Percentiles rank a stretch among this genome's conserved stretches.
Conservation (phyloP, 768 basidiomycete genomes). For the Neoboletus magnificus region DNA sequence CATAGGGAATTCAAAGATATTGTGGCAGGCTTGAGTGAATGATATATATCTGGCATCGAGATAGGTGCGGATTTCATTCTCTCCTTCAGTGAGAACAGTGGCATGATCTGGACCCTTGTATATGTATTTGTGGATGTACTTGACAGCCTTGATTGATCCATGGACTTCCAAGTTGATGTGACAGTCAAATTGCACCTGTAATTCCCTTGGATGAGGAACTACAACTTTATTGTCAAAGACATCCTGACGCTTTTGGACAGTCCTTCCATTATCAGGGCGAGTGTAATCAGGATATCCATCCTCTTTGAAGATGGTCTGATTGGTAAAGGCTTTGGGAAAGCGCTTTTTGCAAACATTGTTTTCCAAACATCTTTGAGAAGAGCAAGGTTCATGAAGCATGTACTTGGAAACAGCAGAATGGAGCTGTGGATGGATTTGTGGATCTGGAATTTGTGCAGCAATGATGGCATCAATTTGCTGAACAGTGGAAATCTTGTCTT, state of each 20-base stretch:
- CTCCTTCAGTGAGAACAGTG: not conserved
- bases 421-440: not conserved
- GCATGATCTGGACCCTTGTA: not conserved
- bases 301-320: not conserved
- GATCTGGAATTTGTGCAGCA: not conserved
- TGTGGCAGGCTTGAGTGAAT: not conserved
- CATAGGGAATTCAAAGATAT: not conserved
- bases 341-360: not conserved
- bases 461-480: not conserved
- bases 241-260: not conserved
- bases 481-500: not conserved
- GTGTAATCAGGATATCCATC: not conserved
- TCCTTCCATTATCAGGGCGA: not conserved
- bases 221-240: not conserved
- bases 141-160: not conserved
- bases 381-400: not conserved
- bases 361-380: not conserved
- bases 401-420: not conserved
- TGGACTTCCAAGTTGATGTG: not conserved
- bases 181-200: not conserved
- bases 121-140: not conserved
- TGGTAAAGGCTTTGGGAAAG: not conserved
- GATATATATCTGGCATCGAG: not conserved
- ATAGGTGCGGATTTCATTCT: not conserved
- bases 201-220: not conserved